Evolutionary conservation across 2,329 filamentous ascomycete genomes (phyloP).

Genomic region (Claviceps pusilla): DNA sequence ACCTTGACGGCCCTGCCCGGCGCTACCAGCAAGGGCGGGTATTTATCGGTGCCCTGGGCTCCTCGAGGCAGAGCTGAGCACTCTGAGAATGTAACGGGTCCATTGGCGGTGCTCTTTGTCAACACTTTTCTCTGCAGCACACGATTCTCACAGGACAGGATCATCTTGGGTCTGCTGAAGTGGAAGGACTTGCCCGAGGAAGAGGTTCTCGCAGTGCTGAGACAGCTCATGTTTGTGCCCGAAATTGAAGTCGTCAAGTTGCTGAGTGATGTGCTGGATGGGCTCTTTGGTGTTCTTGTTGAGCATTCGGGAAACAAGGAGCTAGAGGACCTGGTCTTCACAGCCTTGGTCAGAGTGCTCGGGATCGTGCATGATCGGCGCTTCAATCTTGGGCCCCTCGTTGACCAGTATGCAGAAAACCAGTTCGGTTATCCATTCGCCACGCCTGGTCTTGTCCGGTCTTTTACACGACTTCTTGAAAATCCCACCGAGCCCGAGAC

Average conservation of each 20-base stretch:
- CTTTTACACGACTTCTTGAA: constrained; percentile 68
- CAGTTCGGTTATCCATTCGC: constrained; percentile 90
- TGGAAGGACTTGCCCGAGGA: constrained; percentile 67
- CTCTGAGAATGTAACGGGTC: constrained; percentile 61
- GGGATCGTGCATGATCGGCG: constrained; percentile 88
- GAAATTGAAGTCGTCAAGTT: constrained; percentile 97
- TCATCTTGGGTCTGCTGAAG: constrained; percentile 66
- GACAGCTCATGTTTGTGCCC: constrained; percentile 79
- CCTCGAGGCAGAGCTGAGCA: constrained; percentile 50
- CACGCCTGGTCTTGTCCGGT: constrained; percentile 73
- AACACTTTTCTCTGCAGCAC: constrained; percentile 90
- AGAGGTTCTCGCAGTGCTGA: constrained; percentile 58
- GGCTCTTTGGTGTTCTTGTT: constrained; percentile 79
- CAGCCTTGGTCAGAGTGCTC: constrained; percentile 73
- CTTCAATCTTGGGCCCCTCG: constrained; percentile 79
- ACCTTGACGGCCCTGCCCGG: constrained; percentile 54
- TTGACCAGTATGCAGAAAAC: constrained; percentile 79
- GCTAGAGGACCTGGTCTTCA: constrained; percentile 85
- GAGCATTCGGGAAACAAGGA: constrained; percentile 85
- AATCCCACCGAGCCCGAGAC: constrained; percentile 72
- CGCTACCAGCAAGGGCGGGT: constrained; percentile 63
- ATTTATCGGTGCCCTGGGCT: constrained; percentile 71
- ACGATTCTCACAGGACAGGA: constrained; percentile 80
- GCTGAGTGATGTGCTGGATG: constrained; percentile 74
- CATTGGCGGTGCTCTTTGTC: constrained; percentile 63